Evolutionary conservation across 176 grass and related monocot genomes (phyloP).

Genomic region (Phyllostachys edulis): DNA sequence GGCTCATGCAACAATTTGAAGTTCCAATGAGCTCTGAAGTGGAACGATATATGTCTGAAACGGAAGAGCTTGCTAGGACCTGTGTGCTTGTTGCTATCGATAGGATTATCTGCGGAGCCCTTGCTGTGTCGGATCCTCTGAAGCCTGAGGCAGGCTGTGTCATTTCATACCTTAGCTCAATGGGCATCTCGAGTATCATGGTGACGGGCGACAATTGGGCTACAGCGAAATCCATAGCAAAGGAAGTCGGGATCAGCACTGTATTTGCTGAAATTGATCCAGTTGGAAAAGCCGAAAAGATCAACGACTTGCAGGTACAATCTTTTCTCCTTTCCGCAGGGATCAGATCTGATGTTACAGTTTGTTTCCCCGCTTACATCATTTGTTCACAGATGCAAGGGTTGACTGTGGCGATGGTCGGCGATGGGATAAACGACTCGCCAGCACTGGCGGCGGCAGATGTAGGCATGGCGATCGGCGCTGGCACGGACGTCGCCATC

Average conservation of each 20-base stretch:
- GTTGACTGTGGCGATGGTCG: slow-evolving; percentile 85
- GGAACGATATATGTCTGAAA: slow-evolving; percentile 63
- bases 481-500: slow-evolving; percentile 84
- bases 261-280: slow-evolving; percentile 89
- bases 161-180: slow-evolving; percentile 69
- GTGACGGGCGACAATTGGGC: slow-evolving; percentile 97
- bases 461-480: slow-evolving; percentile 84
- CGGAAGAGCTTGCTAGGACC: slow-evolving; percentile 74
- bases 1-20: slow-evolving; percentile 79
- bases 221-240: slow-evolving; percentile 87
- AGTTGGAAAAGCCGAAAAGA: slow-evolving; percentile 88
- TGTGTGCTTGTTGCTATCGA: slow-evolving; percentile 88
- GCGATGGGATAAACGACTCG: slow-evolving; percentile 86
- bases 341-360: not conserved
- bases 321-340: not conserved
- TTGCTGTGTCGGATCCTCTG: slow-evolving; percentile 90
- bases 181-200: slow-evolving; percentile 95
- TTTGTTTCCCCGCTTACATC: slow-evolving; percentile 1
- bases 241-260: slow-evolving; percentile 68
- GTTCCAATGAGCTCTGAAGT: slow-evolving; percentile 54
- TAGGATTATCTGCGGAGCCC: slow-evolving; percentile 62
- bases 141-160: slow-evolving; percentile 80
- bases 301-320: slow-evolving; percentile 88
- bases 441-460: slow-evolving; percentile 79
- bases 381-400: slow-evolving; percentile 61